Evolutionary conservation across 163 green algal genomes (phyloP), one percentile per base, ranked within the genome.

Genomic region (Prototheca stagnorum): DNA sequence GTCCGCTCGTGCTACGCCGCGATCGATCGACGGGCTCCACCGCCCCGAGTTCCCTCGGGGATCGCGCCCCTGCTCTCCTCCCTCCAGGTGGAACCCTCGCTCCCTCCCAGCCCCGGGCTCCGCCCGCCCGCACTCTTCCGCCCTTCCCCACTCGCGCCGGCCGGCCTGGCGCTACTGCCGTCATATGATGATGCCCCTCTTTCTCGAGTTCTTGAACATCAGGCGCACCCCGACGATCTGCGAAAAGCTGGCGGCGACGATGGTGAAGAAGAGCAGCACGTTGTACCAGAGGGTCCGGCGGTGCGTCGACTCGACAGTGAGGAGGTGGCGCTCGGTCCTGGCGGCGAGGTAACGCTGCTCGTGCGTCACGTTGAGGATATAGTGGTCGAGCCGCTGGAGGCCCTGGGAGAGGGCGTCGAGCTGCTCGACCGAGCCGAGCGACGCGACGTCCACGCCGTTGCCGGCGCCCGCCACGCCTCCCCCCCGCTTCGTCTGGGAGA

Each of bases 321-420:
- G 41, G 27, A 72, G 54, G 57, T 72, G 63, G 2, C 63, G 42
- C 25, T 57, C 46, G 8, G 63, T 57, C 33, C 63, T 47, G 16
- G 45, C 25, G 31, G 63, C 59, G 33, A 72, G 50, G 40, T 63
- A 69, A 14, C 54, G 47, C 63, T 72, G 63, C 54, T 72, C 63
- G 19, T 72, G 51, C 19, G 63, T 65, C 16, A 71, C 53, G 36
- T 65, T 68, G 21, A 47, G 42, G 5, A 72, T 27, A 41, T 69
- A 64, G 22, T 57, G 33, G 50, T 72, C 63, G 31, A 72, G 52
- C 35, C 54, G 54, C 42, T 56, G 44, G 19, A 72, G 49, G 3
- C 63, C 63, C 19, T 61, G 15, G 5, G 39, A 39, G 29, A 72
- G 26, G 27, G 42, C 28, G 28, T 51, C 29, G 40, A 72, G 51